A percentile compares a stretch with the other conserved stretches of the same genome.
phyloP scores from a whole-genome alignment of 352 stramenopile species.

The Nothophytophthora sp. region DNA sequence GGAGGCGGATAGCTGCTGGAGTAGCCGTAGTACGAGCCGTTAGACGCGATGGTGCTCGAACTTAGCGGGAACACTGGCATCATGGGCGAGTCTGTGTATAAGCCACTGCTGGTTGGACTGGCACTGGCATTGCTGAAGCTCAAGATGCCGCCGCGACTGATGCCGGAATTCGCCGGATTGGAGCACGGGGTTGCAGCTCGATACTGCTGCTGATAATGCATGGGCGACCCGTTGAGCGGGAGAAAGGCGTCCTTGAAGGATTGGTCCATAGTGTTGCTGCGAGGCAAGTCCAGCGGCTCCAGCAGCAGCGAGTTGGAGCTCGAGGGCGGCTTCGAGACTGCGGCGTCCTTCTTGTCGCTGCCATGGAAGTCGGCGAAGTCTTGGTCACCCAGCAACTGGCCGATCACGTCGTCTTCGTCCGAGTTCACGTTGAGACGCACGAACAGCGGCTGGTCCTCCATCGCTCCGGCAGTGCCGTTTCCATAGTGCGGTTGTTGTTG shows the following conservation, averaged over 20 bases:
- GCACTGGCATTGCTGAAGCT: conserved; percentile 2
- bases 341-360: conserved; percentile 19
- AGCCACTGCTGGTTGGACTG: conserved; percentile 1
- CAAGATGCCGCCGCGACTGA: conserved; percentile 3
- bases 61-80: conserved; percentile 32
- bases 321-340: conserved; percentile 3
- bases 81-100: conserved; percentile 21
- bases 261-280: conserved; percentile 8
- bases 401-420: conserved; percentile 51
- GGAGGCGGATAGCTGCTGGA: conserved; percentile 6
- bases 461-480: conserved; percentile 1
- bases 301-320: conserved; percentile 32
- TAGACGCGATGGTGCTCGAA: conserved; percentile 4
- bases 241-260: conserved; percentile 24
- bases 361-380: conserved; percentile 37
- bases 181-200: neutral
- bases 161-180: neutral
- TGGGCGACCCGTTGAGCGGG: neutral
- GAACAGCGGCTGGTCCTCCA: conserved; percentile 25
- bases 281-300: conserved; percentile 39
- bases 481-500: too few relatives aligned
- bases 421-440: conserved; percentile 18
- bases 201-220: conserved; percentile 8
- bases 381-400: conserved; percentile 45
- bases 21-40: neutral